These are phyloP conservation scores for Galerina sulciceps DNA, from an alignment of 768 basidiomycete genomes.

Conservation along the genomic window DNA sequence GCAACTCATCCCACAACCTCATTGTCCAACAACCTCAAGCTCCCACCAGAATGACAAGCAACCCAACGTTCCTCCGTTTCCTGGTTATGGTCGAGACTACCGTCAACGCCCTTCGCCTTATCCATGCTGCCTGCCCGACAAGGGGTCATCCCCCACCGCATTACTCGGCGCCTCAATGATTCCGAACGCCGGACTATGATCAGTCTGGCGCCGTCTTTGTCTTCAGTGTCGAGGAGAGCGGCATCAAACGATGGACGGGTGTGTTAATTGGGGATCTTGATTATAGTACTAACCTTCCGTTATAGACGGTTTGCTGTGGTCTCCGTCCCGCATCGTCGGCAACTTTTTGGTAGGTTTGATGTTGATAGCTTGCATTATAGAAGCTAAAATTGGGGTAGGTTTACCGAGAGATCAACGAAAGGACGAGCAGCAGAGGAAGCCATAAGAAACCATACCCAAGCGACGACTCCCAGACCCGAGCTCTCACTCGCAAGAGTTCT, in stretches of 20 bases:
- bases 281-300: slow-evolving; percentile 15
- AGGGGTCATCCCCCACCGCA: slow-evolving; percentile 78
- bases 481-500: slow-evolving; percentile 41
- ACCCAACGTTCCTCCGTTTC: slow-evolving; percentile 67
- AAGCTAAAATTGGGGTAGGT: slow-evolving; percentile 48
- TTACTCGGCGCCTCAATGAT: slow-evolving; percentile 85
- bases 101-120: slow-evolving; percentile 78
- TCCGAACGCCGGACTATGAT: slow-evolving; percentile 73
- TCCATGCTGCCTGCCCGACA: slow-evolving; percentile 83
- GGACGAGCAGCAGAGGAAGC: slow-evolving; percentile 59
- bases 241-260: slow-evolving; percentile 89
- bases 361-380: not conserved
- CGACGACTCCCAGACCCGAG: slow-evolving; percentile 47
- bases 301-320: slow-evolving; percentile 72
- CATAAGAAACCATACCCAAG: slow-evolving; percentile 55
- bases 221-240: slow-evolving; percentile 87
- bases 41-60: slow-evolving; percentile 52
- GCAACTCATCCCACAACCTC: slow-evolving; percentile 46
- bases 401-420: slow-evolving; percentile 79
- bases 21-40: slow-evolving; percentile 63
- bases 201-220: slow-evolving; percentile 78
- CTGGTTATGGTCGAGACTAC: slow-evolving; percentile 84
- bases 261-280: slow-evolving; percentile 13
- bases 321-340: slow-evolving; percentile 81
- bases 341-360: slow-evolving; percentile 72